These are phyloP conservation scores for Alloteropsis semialata DNA, from an alignment of 176 grass and related monocot species.

Conservation along the genomic window DNA sequence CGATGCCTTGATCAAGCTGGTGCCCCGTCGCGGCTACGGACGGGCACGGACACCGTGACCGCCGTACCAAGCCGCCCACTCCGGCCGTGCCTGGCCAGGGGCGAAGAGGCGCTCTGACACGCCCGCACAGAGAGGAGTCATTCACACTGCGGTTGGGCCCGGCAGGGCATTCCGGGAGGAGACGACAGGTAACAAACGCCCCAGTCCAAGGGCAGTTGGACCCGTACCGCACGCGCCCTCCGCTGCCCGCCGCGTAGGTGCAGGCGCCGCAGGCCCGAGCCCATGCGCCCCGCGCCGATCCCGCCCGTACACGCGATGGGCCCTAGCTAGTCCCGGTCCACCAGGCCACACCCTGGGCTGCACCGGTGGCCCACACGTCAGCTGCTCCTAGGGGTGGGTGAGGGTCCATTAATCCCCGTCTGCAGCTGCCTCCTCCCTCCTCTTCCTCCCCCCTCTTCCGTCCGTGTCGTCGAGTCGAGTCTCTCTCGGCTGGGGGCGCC, in stretches of 20 bases:
- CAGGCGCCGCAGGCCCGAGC: not conserved
- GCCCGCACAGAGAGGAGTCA: too few relatives aligned
- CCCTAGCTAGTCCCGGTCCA: too few relatives aligned
- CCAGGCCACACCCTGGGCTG: not conserved
- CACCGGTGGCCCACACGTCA: not conserved
- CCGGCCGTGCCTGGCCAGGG: not conserved
- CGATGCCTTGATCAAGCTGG: too few relatives aligned
- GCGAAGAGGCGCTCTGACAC: not conserved
- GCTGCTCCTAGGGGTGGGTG: too few relatives aligned
- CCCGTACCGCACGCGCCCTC: not conserved
- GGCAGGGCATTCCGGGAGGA: slow-evolving; percentile 5
- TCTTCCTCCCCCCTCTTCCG: not conserved
- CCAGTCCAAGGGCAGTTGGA: slow-evolving; percentile 28
- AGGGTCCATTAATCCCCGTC: slow-evolving; percentile 12
- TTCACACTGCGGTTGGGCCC: slow-evolving; percentile 10
- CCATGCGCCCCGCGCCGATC: not conserved
- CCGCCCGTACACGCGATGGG: too few relatives aligned
- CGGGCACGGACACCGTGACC: slow-evolving; percentile 1
- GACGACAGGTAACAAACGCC: slow-evolving; percentile 24
- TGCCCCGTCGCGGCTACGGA: not conserved
- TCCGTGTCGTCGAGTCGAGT: not conserved
- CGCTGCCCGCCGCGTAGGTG: not conserved
- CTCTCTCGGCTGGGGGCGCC: not conserved
- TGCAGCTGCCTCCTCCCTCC: not conserved
- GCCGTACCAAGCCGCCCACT: not conserved